Evolutionary conservation across 352 stramenopile genomes (phyloP), one percentile per base, ranked within the genome.

Genomic region (Globisporangium barbulae): DNA sequence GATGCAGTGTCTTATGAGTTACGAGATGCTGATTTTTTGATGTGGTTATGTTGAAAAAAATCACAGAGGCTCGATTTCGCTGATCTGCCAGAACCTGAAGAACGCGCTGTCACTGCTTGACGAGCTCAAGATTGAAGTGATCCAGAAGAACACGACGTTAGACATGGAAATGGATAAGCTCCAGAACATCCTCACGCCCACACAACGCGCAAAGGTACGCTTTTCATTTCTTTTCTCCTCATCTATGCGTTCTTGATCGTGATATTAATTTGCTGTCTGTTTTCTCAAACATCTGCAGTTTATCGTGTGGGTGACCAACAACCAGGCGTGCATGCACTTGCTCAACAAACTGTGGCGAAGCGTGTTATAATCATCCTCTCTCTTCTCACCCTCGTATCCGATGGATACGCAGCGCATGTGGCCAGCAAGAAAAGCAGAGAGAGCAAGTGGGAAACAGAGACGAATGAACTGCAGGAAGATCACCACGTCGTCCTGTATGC

Each of bases 331-430:
- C 65, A 98, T 98, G 90, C 90, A 98, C 69, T 85, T 98, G 77
- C 80, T 98, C n/a, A 97, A 98, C 81, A 97, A 98, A 77, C 76
- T 98, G 59, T 98, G 94, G 94, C 92, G 83, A 63, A 94, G 81
- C 73, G 85, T 94, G 53, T 85, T 94, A 81, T 94, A 84, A 85
- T 55, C 58, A n/a, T 9, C 21, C 15, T 10, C 12, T 8, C 33
- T 39, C 33, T 13, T 2, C 35, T 47, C 22, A 6, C 19, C 30
- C 53, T 39, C 42, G n/a, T 15, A 48, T 61, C 39, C 17, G 33
- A 62, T 25, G 42, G 56, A 62, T 54, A 54, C 53, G n/a, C 42
- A 50, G 19, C 54, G 56, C 12, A 52, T 52, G 31, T 25, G 30
- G 21, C 30, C 31, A 42, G 52, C 15, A 9, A 28, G 25, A 28